Conservation (phyloP, 805 yeast genomes). For the Myxozyma neotropica region DNA sequence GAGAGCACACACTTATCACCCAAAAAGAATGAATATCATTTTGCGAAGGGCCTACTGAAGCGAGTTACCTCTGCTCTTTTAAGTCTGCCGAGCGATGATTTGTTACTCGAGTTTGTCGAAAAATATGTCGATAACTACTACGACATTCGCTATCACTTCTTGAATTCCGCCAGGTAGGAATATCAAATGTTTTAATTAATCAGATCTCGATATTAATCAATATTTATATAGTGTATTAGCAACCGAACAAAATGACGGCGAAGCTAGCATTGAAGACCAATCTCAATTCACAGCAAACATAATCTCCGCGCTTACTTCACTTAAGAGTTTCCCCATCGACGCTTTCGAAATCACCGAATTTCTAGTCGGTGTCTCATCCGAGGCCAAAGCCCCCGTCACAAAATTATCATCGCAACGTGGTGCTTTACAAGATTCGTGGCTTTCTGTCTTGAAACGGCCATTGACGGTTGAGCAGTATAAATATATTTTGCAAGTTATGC, state of each 20-base stretch:
- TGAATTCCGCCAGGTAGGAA: slow-evolving; percentile 48
- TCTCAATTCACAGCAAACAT: slow-evolving; percentile 28
- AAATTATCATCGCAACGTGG: slow-evolving; percentile 50
- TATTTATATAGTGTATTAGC: not conserved
- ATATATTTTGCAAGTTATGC: slow-evolving; percentile 66
- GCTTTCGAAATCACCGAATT: slow-evolving; percentile 34
- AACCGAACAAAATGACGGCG: not conserved
- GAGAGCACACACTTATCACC: slow-evolving; percentile 61
- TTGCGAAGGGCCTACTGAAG: slow-evolving; percentile 59
- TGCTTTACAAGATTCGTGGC: slow-evolving; percentile 71
- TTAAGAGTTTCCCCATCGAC: slow-evolving; percentile 35
- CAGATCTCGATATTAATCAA: slow-evolving; percentile 17
- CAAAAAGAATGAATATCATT: slow-evolving; percentile 56
- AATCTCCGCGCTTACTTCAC: slow-evolving; percentile 30
- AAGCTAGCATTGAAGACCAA: not conserved
- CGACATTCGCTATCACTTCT: slow-evolving; percentile 79
- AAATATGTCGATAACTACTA: slow-evolving; percentile 60
- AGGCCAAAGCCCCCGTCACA: slow-evolving; percentile 27
- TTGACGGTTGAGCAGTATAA: slow-evolving; percentile 62
- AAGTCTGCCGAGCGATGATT: slow-evolving; percentile 41
- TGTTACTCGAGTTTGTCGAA: slow-evolving; percentile 58
- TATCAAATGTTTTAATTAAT: slow-evolving; percentile 42
- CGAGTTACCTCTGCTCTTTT: slow-evolving; percentile 46
- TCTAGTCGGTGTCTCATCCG: slow-evolving; percentile 22
- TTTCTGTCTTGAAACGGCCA: slow-evolving; percentile 56